Evolutionary conservation across 495 filamentous ascomycete species (phyloP).

Genomic region (Hamigera avellanea): DNA sequence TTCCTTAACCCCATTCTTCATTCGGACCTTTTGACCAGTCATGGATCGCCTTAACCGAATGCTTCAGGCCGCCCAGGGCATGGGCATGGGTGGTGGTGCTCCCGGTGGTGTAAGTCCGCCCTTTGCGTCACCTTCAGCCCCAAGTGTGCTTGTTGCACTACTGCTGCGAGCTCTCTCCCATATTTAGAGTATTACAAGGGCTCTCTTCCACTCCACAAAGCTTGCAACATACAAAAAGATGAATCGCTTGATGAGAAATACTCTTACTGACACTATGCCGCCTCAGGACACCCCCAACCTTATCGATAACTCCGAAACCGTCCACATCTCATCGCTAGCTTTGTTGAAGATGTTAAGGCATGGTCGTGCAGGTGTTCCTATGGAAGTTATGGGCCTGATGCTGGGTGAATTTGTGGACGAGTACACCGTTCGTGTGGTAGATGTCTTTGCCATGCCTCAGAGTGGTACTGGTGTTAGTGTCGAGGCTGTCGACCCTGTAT

Average conservation of each 20-base stretch:
- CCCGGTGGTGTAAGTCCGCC: constrained; percentile 62
- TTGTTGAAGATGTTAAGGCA: constrained; percentile 97
- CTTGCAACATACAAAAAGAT: too few species aligned
- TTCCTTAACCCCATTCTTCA: constrained; percentile 5
- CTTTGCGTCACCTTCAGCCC: constrained; percentile 1
- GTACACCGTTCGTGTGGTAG: constrained; percentile 93
- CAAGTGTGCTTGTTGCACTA: too few species aligned
- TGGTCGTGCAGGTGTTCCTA: constrained; percentile 92
- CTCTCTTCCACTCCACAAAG: too few species aligned
- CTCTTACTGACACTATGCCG: constrained; percentile 6
- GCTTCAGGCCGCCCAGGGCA: constrained; percentile 66
- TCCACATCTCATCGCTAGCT: constrained; percentile 96
- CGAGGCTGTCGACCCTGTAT: constrained; percentile 94
- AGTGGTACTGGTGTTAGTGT: constrained; percentile 97
- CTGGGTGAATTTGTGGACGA: constrained; percentile 97
- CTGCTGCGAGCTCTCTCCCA: too few species aligned
- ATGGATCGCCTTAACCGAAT: constrained; percentile 87
- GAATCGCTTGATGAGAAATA: too few species aligned
- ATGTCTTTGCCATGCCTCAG: constrained; percentile 99
- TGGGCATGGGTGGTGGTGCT: constrained; percentile 57
- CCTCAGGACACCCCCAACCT: constrained; percentile 70
- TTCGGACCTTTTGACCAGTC: constrained; percentile 11
- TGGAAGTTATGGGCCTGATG: constrained; percentile 99
- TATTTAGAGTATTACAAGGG: too few species aligned
- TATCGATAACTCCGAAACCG: constrained; percentile 98